Conservation (phyloP, 176 grass and related monocot genomes). For the Zoysia pacifica region DNA sequence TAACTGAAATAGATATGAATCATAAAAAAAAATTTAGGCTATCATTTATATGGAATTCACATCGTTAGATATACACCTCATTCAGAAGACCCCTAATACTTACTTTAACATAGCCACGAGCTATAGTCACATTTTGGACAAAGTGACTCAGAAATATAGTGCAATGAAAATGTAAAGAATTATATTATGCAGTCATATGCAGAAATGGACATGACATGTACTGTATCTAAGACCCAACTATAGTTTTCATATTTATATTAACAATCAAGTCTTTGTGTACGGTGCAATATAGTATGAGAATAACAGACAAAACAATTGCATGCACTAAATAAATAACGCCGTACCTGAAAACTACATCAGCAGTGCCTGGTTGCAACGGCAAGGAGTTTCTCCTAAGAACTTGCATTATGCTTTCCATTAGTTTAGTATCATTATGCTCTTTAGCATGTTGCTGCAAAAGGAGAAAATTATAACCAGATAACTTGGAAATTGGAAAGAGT, state of each 20-base stretch:
- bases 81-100: background rate
- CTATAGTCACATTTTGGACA: background rate
- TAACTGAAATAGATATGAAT: constrained; percentile 13
- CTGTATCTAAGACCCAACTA: background rate
- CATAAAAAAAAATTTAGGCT: background rate
- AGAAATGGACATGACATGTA: constrained; percentile 4
- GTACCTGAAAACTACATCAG: constrained; percentile 86
- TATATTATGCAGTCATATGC: background rate
- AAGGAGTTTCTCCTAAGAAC: constrained; percentile 60
- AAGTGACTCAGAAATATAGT: background rate
- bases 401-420: constrained; percentile 70
- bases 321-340: constrained; percentile 7
- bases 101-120: background rate
- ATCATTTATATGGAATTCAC: constrained; percentile 13
- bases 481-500: constrained; percentile 27
- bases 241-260: constrained; percentile 7
- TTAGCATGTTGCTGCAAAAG: constrained; percentile 83
- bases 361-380: constrained; percentile 81
- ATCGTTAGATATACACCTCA: background rate
- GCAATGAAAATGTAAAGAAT: constrained; percentile 11
- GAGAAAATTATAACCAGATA: constrained; percentile 40
- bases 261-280: background rate
- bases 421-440: constrained; percentile 66
- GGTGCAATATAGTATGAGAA: constrained; percentile 9
- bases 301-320: background rate